Conservation (phyloP, 164 flowering plant genomes). For the Euptelea pleiosperma region DNA sequence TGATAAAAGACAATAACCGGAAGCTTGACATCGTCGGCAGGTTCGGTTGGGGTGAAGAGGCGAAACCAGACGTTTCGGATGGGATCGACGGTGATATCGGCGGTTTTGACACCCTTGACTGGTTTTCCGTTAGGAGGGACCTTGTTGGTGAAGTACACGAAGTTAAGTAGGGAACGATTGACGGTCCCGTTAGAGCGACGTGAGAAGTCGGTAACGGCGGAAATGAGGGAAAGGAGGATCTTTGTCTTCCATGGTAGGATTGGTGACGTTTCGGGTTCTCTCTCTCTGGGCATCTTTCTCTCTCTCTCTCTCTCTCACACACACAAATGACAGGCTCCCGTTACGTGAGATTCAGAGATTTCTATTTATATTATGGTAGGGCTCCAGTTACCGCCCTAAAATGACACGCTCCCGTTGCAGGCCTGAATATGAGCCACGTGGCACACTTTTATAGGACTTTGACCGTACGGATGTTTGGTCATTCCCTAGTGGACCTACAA, state of each 20-base stretch:
- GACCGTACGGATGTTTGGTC: too few species aligned
- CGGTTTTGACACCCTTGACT: constrained; percentile 11
- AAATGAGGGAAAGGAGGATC: not conserved
- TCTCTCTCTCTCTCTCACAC: not conserved
- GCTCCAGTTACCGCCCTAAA: too few species aligned
- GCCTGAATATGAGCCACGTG: too few species aligned
- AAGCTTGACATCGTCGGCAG: not conserved
- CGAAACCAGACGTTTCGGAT: constrained; percentile 34
- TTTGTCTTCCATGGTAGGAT: constrained; percentile 15
- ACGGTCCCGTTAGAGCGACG: constrained; percentile 26
- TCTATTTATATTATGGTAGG: too few species aligned
- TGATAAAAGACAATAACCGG: constrained; percentile 34
- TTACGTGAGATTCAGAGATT: too few species aligned
- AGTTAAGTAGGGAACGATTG: constrained; percentile 21
- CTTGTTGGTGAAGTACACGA: constrained; percentile 11
- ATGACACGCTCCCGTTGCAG: too few species aligned
- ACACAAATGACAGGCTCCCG: too few species aligned
- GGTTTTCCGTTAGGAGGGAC: constrained; percentile 10
- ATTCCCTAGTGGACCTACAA: too few species aligned
- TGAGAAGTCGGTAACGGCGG: constrained; percentile 9
- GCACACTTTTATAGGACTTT: too few species aligned
- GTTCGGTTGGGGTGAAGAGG: constrained; percentile 21
- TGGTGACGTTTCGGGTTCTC: not conserved
- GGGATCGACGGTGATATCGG: constrained; percentile 24
- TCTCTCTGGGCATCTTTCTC: too few species aligned